phyloP scores from a whole-genome alignment of 2,329 filamentous ascomycete genomes.

The Sporothrix pseudoabietina region DNA sequence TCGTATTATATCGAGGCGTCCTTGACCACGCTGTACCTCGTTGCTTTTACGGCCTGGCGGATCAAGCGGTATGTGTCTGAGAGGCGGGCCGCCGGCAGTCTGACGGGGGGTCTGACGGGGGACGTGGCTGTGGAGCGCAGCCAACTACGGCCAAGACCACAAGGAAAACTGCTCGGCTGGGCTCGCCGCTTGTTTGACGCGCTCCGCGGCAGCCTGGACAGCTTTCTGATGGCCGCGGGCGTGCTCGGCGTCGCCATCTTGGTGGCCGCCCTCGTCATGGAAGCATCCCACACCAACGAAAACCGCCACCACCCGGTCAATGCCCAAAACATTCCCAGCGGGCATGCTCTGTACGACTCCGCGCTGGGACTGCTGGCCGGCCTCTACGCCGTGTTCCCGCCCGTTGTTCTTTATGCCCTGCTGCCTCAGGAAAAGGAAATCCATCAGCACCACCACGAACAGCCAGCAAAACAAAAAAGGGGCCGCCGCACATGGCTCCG shows the following conservation, averaged over 20 bases:
- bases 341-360: slow-evolving; percentile 35
- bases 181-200: slow-evolving; percentile 37
- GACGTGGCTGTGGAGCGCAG: background rate
- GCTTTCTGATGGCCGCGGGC: slow-evolving; percentile 35
- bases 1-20: slow-evolving; percentile 35
- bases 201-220: slow-evolving; percentile 36
- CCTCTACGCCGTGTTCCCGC: slow-evolving; percentile 29
- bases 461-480: background rate
- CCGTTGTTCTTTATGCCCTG: slow-evolving; percentile 32
- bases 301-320: background rate
- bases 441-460: slow-evolving; percentile 15
- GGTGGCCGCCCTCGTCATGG: slow-evolving; percentile 30
- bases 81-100: background rate
- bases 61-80: slow-evolving; percentile 5
- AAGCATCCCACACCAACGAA: background rate
- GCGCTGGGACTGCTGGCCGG: slow-evolving; percentile 33
- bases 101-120: no score
- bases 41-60: slow-evolving; percentile 31
- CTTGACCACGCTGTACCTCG: slow-evolving; percentile 32
- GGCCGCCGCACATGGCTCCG: slow-evolving; percentile 32
- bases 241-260: slow-evolving; percentile 35
- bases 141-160: background rate
- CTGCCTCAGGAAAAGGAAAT: slow-evolving; percentile 24
- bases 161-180: background rate
- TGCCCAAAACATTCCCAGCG: slow-evolving; percentile 27